A percentile compares a stretch with the other conserved stretches of the same genome.
phyloP scores from a whole-genome alignment of 495 filamentous ascomycete species.

The Poronia punctata region DNA sequence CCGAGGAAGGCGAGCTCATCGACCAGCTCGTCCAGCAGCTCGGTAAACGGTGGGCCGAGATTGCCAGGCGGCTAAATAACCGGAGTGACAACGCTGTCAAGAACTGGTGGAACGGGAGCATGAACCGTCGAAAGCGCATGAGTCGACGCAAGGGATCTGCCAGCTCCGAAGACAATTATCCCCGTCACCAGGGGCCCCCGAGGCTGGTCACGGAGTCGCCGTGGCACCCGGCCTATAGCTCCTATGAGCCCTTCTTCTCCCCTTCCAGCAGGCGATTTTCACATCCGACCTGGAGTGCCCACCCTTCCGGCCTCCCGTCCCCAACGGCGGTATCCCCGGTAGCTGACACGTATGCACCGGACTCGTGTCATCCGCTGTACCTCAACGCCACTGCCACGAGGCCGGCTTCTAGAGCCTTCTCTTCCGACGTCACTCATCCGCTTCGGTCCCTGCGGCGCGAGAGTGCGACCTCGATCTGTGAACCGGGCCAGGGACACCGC shows the following conservation, averaged over 20 bases:
- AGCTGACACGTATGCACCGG: too few species aligned
- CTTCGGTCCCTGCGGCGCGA: too few species aligned
- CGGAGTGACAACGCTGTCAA: conserved; percentile 97
- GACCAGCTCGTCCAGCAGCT: conserved; percentile 72
- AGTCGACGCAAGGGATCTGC: conserved; percentile 15
- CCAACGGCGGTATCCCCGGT: conserved; percentile 56
- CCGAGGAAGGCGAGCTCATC: conserved; percentile 79
- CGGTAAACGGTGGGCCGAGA: conserved; percentile 93
- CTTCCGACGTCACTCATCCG: conserved; percentile 27
- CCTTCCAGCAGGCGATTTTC: too few species aligned
- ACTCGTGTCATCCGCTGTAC: too few species aligned
- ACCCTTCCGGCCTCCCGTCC: conserved; percentile 63
- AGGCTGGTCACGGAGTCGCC: too few species aligned
- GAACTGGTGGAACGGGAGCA: conserved; percentile 98
- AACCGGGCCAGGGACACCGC: too few species aligned
- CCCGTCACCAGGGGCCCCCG: background rate
- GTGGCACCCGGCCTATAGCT: background rate
- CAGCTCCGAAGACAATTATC: conserved; percentile 8
- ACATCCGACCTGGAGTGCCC: conserved; percentile 36
- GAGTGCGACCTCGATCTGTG: too few species aligned
- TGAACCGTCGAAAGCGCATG: conserved; percentile 62
- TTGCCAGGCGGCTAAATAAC: conserved; percentile 76
- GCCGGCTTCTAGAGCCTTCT: conserved; percentile 19
- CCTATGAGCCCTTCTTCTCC: too few species aligned
- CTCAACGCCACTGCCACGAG: conserved; percentile 46